These are phyloP conservation scores for Gossypium mustelinum DNA, from an alignment of 345 rosid species.

Conservation along the genomic window DNA sequence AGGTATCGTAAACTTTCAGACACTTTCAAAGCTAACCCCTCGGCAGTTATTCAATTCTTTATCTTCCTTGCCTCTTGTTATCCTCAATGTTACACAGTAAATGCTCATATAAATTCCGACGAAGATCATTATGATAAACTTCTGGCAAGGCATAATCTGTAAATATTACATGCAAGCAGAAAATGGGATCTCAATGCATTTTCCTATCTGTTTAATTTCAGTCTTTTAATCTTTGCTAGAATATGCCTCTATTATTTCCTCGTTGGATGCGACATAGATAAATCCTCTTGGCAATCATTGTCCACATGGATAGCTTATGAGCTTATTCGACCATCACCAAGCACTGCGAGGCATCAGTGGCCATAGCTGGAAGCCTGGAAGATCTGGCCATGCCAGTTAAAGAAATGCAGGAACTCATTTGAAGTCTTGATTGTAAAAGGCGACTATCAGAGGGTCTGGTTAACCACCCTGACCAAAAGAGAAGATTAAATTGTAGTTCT, in stretches of 20 bases:
- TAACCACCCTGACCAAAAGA: neutral
- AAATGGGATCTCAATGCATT: neutral
- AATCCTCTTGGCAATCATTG: constrained; percentile 29
- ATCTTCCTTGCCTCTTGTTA: too few relatives aligned
- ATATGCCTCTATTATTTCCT: constrained; percentile 20
- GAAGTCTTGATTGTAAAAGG: neutral
- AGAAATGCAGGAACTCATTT: neutral
- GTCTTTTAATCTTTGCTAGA: constrained; percentile 22
- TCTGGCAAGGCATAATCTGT: neutral
- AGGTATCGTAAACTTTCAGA: constrained; percentile 33
- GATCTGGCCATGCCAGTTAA: neutral
- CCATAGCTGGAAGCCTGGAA: neutral
- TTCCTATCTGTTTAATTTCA: neutral
- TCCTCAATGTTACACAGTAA: too few relatives aligned
- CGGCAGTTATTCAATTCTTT: too few relatives aligned
- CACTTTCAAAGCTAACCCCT: neutral
- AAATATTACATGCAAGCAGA: neutral
- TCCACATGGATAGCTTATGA: constrained; percentile 22
- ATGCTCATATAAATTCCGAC: neutral
- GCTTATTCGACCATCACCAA: constrained; percentile 4
- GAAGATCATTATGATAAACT: neutral
- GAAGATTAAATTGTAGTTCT: neutral
- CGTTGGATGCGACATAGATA: constrained; percentile 28
- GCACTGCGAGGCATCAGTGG: neutral
- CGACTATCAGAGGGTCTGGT: neutral